phyloP scores from a whole-genome alignment of 2,329 filamentous ascomycete species.

The Blastomyces emzantsi region DNA sequence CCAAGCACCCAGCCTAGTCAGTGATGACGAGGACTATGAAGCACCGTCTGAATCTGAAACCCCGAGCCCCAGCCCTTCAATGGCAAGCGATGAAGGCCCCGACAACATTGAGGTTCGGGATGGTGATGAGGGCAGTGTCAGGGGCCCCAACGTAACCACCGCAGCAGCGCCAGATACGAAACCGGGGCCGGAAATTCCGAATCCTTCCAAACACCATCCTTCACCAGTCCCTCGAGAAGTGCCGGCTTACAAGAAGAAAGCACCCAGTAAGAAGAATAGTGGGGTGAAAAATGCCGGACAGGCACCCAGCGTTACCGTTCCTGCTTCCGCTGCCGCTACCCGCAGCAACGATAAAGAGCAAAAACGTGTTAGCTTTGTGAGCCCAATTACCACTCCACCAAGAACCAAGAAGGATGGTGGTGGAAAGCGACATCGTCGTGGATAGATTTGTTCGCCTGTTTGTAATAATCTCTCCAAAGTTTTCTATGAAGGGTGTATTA shows the following conservation, averaged over 20 bases:
- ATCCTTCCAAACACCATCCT: slow-evolving; percentile 21
- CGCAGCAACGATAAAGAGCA: slow-evolving; percentile 26
- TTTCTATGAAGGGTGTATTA: slow-evolving; percentile 5
- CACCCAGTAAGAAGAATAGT: slow-evolving; percentile 12
- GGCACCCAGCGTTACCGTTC: neutral
- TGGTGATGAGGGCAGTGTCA: slow-evolving; percentile 31
- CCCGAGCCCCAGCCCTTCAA: slow-evolving; percentile 41
- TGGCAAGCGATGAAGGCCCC: slow-evolving; percentile 47
- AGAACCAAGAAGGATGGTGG: slow-evolving; percentile 23
- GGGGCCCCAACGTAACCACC: slow-evolving; percentile 22
- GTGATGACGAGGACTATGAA: slow-evolving; percentile 68
- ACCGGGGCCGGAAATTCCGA: slow-evolving; percentile 26
- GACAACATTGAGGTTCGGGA: slow-evolving; percentile 40
- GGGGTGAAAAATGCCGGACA: neutral
- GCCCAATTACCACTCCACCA: slow-evolving; percentile 25
- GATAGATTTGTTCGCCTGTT: neutral
- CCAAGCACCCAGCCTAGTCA: slow-evolving; percentile 69
- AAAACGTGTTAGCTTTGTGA: slow-evolving; percentile 32
- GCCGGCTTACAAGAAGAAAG: slow-evolving; percentile 27
- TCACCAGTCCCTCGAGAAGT: slow-evolving; percentile 25
- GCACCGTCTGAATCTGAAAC: slow-evolving; percentile 57
- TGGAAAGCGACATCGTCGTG: slow-evolving; percentile 19
- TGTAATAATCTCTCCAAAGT: neutral
- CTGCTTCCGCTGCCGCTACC: neutral
- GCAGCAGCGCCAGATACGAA: slow-evolving; percentile 26